Base-by-base conservation (phyloP, 1,139 yeast genomes). In the Wickerhamomyces sp. region DNA sequence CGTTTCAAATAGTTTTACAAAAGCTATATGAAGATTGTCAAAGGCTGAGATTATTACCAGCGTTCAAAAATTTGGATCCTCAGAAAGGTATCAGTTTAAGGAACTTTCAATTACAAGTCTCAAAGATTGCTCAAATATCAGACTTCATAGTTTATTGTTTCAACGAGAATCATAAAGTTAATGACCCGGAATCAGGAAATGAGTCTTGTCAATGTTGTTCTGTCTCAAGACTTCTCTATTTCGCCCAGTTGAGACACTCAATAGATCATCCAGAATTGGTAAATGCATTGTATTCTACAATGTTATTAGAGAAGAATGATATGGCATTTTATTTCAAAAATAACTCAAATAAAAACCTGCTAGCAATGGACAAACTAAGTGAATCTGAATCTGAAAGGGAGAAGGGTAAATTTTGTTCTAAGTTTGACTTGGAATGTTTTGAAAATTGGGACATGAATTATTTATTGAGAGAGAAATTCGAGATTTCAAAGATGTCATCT, bases 401-500 rank as follows among this genome's bases (percentile, higher is more conserved):
- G 2, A 27, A 37, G 6, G 48, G 44, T 1, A 39, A 35, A 12
- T 35, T 44, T 20, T 45, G 51, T 10, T 55, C 68, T 3, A 47
- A 51, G 5, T 60, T 53, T 39, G 68, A 64, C 36, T 40, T 61
- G 7, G 55, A 54, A 9, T 46, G 57, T 5, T 60, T 64, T 32
- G 68, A 71, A 43, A 72, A 78, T 49, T 85, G 95, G 94, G 89
- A 83, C 52, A 68, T 77, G 26, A 86, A 87, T 53, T 81, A 82
- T 54, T 68, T 75, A 28, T 71, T 79, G 42, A 79, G 84, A 52
- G 97, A 90, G 57, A 78, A 85, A 44, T 68, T 85, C 10, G 96
- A 89, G 59, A 82, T 89, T 45, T 70, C 88, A 3, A 76, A 77
- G 55, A 85, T 90, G 92, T 82, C 96, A 1, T 70, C 87, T 3